These are phyloP conservation scores for Daldinia sp. DNA, from an alignment of 2,329 filamentous ascomycete genomes.

Conservation along the genomic window DNA sequence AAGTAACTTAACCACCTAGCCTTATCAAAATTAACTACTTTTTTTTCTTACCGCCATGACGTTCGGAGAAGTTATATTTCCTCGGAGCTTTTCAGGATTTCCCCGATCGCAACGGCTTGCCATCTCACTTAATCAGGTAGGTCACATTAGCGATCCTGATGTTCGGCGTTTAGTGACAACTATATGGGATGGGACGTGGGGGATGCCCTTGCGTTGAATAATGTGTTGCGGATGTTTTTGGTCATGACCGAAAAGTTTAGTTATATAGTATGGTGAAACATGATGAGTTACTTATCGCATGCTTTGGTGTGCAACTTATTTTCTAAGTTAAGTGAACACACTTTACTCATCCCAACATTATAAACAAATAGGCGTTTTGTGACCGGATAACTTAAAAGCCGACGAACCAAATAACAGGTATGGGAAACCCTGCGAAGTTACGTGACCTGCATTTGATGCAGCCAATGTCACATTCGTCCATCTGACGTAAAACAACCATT, in stretches of 20 bases:
- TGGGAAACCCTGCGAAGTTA: constrained; percentile 20
- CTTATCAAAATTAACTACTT: constrained; percentile 18
- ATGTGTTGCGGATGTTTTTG: not conserved
- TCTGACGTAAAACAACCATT: constrained; percentile 22
- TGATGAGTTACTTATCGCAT: no score
- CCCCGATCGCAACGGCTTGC: constrained; percentile 18
- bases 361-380: not conserved
- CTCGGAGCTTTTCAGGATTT: constrained; percentile 6
- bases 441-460: constrained; percentile 28
- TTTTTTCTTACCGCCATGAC: constrained; percentile 23
- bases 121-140: constrained; percentile 35
- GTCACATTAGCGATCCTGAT: constrained; percentile 30
- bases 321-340: no score
- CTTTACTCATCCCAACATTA: not conserved
- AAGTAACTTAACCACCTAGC: not conserved
- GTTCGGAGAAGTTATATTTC: constrained; percentile 16
- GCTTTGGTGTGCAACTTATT: no score
- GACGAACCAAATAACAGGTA: constrained; percentile 5
- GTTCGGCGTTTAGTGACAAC: constrained; percentile 14
- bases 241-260: not conserved
- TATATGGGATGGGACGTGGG: not conserved
- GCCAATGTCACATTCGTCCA: constrained; percentile 26
- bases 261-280: no score
- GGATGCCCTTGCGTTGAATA: constrained; percentile 15
- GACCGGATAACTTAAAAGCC: not conserved